phyloP scores from a whole-genome alignment of 2,329 filamentous ascomycete species.

The Aspergillus neoniger region DNA sequence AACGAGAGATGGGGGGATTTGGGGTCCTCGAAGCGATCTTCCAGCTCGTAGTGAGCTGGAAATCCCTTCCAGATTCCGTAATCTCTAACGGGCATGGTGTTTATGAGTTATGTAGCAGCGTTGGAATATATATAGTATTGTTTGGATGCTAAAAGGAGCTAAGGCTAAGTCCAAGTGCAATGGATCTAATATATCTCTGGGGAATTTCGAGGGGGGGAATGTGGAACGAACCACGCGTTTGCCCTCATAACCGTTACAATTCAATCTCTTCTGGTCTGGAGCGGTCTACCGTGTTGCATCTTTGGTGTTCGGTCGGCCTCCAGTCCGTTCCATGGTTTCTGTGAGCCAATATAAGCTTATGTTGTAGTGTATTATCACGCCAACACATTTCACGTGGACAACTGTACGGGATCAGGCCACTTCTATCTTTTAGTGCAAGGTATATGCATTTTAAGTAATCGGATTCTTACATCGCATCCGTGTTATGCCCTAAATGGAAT shows the following conservation, averaged over 20 bases:
- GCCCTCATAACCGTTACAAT: not conserved
- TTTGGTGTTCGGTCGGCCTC: not conserved
- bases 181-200: no score
- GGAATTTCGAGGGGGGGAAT: not conserved
- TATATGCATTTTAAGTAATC: no score
- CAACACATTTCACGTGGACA: not conserved
- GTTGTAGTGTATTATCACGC: not conserved
- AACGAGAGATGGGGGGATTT: slow-evolving; percentile 19
- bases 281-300: not conserved
- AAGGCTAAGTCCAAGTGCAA: not conserved
- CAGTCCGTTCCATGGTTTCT: no score
- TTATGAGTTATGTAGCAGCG: not conserved
- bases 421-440: no score
- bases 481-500: no score
- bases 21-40: slow-evolving; percentile 10
- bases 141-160: not conserved
- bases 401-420: no score
- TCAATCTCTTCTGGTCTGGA: not conserved
- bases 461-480: accelerated
- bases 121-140: not conserved
- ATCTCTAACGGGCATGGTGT: slow-evolving; percentile 18
- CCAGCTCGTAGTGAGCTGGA: slow-evolving; percentile 14
- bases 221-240: not conserved
- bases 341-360: no score
- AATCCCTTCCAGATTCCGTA: slow-evolving; percentile 25